Percentiles rank a stretch among this genome's conserved stretches.
Evolutionary conservation across 148 eudicot genomes (phyloP).

Genomic region (Rhododendron molle): DNA sequence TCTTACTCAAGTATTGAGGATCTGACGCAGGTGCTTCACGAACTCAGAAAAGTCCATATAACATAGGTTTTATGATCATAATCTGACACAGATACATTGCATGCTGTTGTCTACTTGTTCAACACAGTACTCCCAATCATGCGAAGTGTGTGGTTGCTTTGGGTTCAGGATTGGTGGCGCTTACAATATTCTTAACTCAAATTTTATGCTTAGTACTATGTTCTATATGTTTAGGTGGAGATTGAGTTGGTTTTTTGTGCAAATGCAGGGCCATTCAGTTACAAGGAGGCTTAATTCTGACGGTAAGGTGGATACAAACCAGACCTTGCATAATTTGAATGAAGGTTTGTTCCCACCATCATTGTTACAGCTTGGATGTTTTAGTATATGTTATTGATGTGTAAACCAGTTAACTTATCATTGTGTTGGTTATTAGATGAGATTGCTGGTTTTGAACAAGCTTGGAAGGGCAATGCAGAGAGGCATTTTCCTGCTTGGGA

Average conservation of each 20-base stretch:
- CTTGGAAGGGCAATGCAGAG: slow-evolving; percentile 62
- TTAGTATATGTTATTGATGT: background rate
- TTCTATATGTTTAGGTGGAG: background rate
- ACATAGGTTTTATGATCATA: background rate
- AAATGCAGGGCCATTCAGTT: slow-evolving; percentile 65
- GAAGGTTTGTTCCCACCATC: slow-evolving; percentile 42
- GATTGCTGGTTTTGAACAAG: slow-evolving; percentile 64
- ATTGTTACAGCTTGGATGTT: background rate
- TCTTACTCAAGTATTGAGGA: background rate
- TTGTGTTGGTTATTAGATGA: slow-evolving; percentile 41
- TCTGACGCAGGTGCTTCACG: background rate
- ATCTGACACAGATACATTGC: background rate
- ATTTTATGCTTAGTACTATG: background rate
- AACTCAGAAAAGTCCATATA: background rate
- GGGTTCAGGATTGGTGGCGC: background rate
- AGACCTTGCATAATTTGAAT: slow-evolving; percentile 70
- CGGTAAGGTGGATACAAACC: slow-evolving; percentile 71
- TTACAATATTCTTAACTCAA: background rate
- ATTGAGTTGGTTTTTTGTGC: background rate
- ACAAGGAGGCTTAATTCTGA: slow-evolving; percentile 70
- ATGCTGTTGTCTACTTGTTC: background rate
- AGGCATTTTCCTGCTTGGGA: slow-evolving; percentile 37
- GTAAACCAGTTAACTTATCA: background rate
- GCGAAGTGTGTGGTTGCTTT: background rate
- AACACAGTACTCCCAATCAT: background rate